These are phyloP conservation scores for Colletotrichum tanaceti DNA, from an alignment of 2,329 filamentous ascomycete genomes.

Conservation along the genomic window DNA sequence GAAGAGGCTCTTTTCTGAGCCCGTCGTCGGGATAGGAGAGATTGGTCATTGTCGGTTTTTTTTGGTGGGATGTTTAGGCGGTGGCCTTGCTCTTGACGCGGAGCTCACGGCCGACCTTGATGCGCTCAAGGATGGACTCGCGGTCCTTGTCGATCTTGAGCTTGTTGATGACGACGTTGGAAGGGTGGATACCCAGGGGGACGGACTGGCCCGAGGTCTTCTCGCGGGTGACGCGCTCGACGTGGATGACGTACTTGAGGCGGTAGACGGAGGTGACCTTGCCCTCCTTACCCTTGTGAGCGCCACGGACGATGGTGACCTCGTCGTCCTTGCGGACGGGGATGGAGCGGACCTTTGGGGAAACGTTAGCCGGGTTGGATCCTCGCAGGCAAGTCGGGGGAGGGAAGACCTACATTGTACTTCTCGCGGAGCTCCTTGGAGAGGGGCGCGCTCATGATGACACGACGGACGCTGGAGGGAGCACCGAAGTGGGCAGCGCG, in stretches of 20 bases:
- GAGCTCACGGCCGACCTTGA: conserved; percentile 82
- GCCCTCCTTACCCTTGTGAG: conserved; percentile 98
- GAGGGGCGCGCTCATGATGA: conserved; percentile 96
- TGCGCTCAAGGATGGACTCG: conserved; percentile 87
- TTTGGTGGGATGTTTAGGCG: conserved; percentile 54
- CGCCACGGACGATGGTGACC: conserved; percentile 90
- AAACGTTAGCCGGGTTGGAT: not conserved
- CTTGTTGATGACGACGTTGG: conserved; percentile 98
- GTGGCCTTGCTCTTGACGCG: conserved; percentile 77
- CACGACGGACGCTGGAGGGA: conserved; percentile 91
- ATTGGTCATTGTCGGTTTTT: not conserved
- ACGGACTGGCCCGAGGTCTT: conserved; percentile 98
- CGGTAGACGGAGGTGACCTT: conserved; percentile 98
- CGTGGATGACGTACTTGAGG: conserved; percentile 96
- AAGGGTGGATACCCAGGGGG: conserved; percentile 92
- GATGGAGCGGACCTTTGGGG: conserved; percentile 85
- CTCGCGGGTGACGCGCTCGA: conserved; percentile 96
- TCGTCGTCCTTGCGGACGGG: conserved; percentile 98
- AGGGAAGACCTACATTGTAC: conserved; percentile 84
- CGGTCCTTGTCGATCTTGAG: conserved; percentile 98
- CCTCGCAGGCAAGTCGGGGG: not conserved
- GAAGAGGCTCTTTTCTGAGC: not conserved
- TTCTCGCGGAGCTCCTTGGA: conserved; percentile 98
- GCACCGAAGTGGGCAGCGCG: conserved; percentile 98
- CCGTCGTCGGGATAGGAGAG: not conserved